Evolutionary conservation across 2,329 filamentous ascomycete genomes (phyloP), one percentile per base, ranked within the genome.

Genomic region (Colletotrichum limetticola): DNA sequence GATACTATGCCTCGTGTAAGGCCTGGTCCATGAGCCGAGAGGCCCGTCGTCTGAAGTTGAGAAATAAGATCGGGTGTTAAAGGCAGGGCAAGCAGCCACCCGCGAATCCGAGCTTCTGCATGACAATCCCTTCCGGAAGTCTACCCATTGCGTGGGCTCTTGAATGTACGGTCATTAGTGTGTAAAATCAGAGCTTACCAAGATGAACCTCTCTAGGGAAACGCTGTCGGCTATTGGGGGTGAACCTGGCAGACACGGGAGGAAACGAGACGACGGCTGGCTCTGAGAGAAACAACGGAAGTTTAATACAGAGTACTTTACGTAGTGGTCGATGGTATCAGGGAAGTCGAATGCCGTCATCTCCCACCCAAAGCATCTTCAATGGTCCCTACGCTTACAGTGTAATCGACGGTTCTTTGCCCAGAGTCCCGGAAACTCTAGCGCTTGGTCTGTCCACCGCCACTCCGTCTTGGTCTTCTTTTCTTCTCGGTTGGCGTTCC

Each of bases 1-100:
- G 37, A 42, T 19, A 22, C 59, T 12, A 35, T 37, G 32, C 30
- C 35, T 16, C 26, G 30, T 14, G 19, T 16, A 28, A 11, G 24
- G n/a, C 52, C 52, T 6, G 59, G 49, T 22, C 32, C 62, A 28
- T 30, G 22, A 30, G 24, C 24, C 32, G 16, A 62, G 30, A 56
- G 46, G 42, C n/a, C 70, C 32, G n/a, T 60, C 70, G 65, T 68
- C 69, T 72, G 53, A 68, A 64, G 70, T 69, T 69, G 70, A 72
- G 59, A 30, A 35, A 46, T 69, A 69, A 69, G 59, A 63, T 46
- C 30, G 32, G 46, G 46, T 64, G 59, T 53, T 56, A 53, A 53
- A 55, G 59, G n/a, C 28, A 46, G 55, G 57, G 16, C 63, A 57
- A 7, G 16, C 62, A 14, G 35, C 52, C 16, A 52, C 57, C 66